Evolutionary conservation across 176 grass and related monocot species (phyloP).

Genomic region (Avena atlantica): DNA sequence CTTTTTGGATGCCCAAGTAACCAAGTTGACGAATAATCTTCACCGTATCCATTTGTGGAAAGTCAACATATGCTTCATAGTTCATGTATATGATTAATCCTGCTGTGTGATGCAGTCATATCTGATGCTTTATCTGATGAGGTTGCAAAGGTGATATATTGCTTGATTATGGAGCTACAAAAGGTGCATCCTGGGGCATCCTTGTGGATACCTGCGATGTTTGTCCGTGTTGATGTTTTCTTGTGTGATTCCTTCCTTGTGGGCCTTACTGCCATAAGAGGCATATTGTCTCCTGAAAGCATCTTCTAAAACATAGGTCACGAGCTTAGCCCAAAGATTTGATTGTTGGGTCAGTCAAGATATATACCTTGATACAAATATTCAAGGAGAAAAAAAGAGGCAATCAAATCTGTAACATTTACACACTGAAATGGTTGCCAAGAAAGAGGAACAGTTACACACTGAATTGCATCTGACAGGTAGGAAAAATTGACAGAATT

Average conservation of each 20-base stretch:
- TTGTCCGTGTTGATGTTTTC: constrained; percentile 25
- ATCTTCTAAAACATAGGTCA: constrained; percentile 18
- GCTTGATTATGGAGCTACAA: neutral
- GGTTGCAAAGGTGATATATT: constrained; percentile 5
- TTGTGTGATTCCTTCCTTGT: constrained; percentile 4
- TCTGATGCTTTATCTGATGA: constrained; percentile 13
- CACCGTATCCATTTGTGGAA: neutral
- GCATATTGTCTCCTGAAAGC: constrained; percentile 16
- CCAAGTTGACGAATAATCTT: constrained; percentile 7
- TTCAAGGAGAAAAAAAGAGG: too few species aligned
- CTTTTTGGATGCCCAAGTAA: neutral
- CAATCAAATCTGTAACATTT: too few species aligned
- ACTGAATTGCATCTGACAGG: neutral
- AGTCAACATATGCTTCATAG: constrained; percentile 3
- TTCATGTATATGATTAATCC: constrained; percentile 35
- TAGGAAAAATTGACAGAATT: constrained; percentile 20
- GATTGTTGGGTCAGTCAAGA: too few species aligned
- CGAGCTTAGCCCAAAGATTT: too few species aligned
- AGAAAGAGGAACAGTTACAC: neutral
- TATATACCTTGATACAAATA: too few species aligned
- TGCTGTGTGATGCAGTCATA: constrained; percentile 17
- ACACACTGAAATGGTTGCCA: neutral
- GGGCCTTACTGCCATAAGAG: neutral
- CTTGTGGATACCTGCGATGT: neutral
- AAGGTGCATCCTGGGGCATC: neutral